Base-by-base conservation (phyloP, 768 basidiomycete species). In the Lactarius hatsudake region DNA sequence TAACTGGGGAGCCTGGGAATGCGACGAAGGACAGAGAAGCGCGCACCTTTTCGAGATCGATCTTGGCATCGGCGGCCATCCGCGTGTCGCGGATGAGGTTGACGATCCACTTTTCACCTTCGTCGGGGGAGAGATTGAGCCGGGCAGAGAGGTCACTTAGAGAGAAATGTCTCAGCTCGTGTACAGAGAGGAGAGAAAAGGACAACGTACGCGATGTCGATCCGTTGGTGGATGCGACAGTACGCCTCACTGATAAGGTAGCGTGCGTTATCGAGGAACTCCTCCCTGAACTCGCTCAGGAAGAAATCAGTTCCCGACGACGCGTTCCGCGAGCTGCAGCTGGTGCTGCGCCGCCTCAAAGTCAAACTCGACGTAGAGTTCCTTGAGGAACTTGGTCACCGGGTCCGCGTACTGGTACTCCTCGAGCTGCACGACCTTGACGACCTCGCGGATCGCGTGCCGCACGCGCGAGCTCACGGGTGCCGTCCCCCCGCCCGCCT, bases 71-170 rank as follows among this genome's bases (percentile, higher is more conserved):
- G 1, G 93, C 90, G 17, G 94, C 94, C 90, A 96, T 94, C 56
- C 94, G 86, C 7, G 96, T 96, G 78, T 98, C 97, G 10, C 97
- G 88, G 73, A 98, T 97, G 68, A 98, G 90, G 81, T 98, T 98
- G 73, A 98, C 97, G 69, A 98, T 96, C 96, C 96, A 99, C 74
- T 96, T 96, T 76, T 99, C 97, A 60, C 96, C 97, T 75, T 98
- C 97, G 71, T 94, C 94, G 51, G 83, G 86, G n/a, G 91, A 89
- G 58, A 98, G 84, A 77, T 98, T 98, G 17, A 98, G 83, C 10
- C 96, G 88, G 73, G 93, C 90, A 10, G 96, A 97, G 15, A 98
- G 85, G 74, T 97, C 94, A 66, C 94, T 95, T 62, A 69, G 1
- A 55, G 8, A 6, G 15, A 40, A 23, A 59, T 59, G 56, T 45